These are phyloP conservation scores for Arthrobotrys iridis DNA, from an alignment of 2,329 filamentous ascomycete species.

Conservation along the genomic window DNA sequence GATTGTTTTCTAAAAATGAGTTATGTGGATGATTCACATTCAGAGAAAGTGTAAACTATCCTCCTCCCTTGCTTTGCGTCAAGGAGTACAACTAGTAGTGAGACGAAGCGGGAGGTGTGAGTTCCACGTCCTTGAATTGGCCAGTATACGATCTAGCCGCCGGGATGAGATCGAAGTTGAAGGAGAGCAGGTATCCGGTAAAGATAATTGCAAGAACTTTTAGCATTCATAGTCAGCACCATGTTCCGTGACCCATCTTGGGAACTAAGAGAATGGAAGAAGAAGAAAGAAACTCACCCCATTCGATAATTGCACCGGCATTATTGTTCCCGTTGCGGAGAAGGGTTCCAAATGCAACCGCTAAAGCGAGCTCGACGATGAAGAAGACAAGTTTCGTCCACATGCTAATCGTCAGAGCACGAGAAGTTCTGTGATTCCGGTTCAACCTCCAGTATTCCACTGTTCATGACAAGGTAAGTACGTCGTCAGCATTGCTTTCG, in stretches of 20 bases:
- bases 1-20: too few species aligned
- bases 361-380: slow-evolving; percentile 77
- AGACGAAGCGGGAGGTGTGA: slow-evolving; percentile 8
- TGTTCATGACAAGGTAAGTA: slow-evolving; percentile 42
- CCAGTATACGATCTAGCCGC: slow-evolving; percentile 31
- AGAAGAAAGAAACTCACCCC: slow-evolving; percentile 62
- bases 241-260: too few species aligned
- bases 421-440: slow-evolving; percentile 74
- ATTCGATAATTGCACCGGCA: slow-evolving; percentile 80
- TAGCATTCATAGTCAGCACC: slow-evolving; percentile 62
- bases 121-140: slow-evolving; percentile 44
- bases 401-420: slow-evolving; percentile 79
- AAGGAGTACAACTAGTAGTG: slow-evolving; percentile 2
- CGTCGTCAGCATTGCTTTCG: slow-evolving; percentile 42
- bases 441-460: slow-evolving; percentile 57
- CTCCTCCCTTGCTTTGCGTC: too few species aligned
- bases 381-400: slow-evolving; percentile 89
- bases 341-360: slow-evolving; percentile 72
- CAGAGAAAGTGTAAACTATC: too few species aligned
- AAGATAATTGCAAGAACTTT: slow-evolving; percentile 79
- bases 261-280: too few species aligned
- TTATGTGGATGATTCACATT: too few species aligned
- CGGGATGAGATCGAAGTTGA: slow-evolving; percentile 65
- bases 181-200: slow-evolving; percentile 86
- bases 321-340: slow-evolving; percentile 68